Evolutionary conservation across 305 asterid genomes (phyloP).

Genomic region (Solanum hybrid): DNA sequence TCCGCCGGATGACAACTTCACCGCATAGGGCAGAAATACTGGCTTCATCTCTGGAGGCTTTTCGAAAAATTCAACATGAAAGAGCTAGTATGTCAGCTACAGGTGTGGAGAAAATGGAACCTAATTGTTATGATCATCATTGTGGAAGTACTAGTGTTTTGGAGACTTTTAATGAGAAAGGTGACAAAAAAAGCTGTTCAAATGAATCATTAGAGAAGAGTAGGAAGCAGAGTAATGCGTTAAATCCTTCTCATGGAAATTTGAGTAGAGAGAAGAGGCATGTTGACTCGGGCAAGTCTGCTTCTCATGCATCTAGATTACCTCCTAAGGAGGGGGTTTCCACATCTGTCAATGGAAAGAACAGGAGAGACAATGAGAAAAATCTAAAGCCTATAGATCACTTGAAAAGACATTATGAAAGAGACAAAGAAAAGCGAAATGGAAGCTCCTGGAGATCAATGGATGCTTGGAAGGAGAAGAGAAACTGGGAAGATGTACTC

Average conservation of each 20-base stretch:
- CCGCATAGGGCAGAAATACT: conserved; percentile 95
- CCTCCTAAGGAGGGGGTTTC: conserved; percentile 39
- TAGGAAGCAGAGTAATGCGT: conserved; percentile 29
- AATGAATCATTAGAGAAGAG: conserved; percentile 27
- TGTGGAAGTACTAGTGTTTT: conserved; percentile 27
- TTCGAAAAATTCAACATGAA: conserved; percentile 82
- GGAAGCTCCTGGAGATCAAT: conserved; percentile 55
- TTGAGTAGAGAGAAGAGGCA: conserved; percentile 48
- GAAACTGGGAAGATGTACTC: conserved; percentile 97
- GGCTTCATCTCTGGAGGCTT: conserved; percentile 97
- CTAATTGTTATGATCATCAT: conserved; percentile 34
- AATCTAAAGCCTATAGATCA: conserved; percentile 43
- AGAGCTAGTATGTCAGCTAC: conserved; percentile 45
- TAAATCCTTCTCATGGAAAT: conserved; percentile 33
- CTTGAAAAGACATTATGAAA: conserved; percentile 47
- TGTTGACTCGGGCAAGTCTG: conserved; percentile 30
- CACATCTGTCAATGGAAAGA: conserved; percentile 32
- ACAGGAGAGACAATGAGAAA: conserved; percentile 57
- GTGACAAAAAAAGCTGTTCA: conserved; percentile 17
- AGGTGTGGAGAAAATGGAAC: conserved; percentile 24
- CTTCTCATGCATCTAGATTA: conserved; percentile 38
- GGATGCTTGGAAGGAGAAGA: conserved; percentile 99
- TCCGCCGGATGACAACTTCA: conserved; percentile 98
- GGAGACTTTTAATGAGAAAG: conserved; percentile 25
- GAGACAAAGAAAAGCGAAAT: conserved; percentile 68